Evolutionary conservation across 371 early-diverging fungal species (phyloP).

Genomic region (Umbelopsis sp.): DNA sequence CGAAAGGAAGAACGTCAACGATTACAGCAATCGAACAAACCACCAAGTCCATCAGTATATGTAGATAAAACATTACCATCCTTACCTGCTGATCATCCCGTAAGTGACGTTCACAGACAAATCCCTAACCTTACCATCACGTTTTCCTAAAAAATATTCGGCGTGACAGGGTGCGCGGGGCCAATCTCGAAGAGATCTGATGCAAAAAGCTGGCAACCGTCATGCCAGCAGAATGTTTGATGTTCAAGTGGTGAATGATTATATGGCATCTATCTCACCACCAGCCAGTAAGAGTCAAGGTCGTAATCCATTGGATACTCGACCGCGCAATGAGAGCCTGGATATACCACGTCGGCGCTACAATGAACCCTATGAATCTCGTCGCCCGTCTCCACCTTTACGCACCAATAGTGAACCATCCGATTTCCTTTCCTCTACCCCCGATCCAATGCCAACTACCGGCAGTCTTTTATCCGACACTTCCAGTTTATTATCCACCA

Average conservation of each 20-base stretch:
- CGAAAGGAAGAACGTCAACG: slow-evolving; percentile 40
- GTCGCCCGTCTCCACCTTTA: slow-evolving; percentile 12
- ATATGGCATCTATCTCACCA: slow-evolving; percentile 14
- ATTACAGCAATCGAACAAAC: slow-evolving; percentile 21
- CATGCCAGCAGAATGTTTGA: slow-evolving; percentile 22
- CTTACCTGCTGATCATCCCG: neutral
- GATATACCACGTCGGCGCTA: slow-evolving; percentile 14
- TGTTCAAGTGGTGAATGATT: slow-evolving; percentile 20
- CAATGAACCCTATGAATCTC: slow-evolving; percentile 6
- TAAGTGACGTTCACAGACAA: neutral
- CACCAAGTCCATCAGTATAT: slow-evolving; percentile 9
- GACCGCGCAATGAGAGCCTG: neutral
- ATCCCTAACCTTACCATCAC: too few relatives aligned
- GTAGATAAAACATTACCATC: slow-evolving; percentile 12
- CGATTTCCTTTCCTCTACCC: neutral
- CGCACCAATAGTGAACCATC: slow-evolving; percentile 1
- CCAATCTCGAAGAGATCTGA: neutral
- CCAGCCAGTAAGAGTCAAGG: neutral
- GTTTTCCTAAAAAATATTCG: neutral
- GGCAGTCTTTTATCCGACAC: neutral
- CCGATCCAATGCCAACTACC: neutral
- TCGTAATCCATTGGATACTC: slow-evolving; percentile 17
- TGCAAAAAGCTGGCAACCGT: slow-evolving; percentile 6
- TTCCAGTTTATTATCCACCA: slow-evolving; percentile 1
- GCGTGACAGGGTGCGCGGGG: neutral